Percentiles rank a stretch among this genome's conserved stretches.
These are phyloP conservation scores for Paecilomyces fulvus DNA, from an alignment of 2,329 filamentous ascomycete genomes.

Conservation along the genomic window DNA sequence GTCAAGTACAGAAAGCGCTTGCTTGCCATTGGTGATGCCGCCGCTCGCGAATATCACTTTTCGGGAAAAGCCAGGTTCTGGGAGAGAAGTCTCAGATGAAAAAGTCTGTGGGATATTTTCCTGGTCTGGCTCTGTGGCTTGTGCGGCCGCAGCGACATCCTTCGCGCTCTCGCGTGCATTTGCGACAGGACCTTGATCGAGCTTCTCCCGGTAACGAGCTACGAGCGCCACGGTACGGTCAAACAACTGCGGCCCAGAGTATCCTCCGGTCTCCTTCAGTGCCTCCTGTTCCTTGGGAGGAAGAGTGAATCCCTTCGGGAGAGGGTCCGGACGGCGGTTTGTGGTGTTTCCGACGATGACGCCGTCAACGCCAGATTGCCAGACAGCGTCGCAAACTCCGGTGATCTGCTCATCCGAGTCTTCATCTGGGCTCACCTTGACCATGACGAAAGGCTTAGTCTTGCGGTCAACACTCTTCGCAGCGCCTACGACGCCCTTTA, in stretches of 20 bases:
- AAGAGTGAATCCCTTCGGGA: slow-evolving; percentile 59
- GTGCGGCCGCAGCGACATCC: slow-evolving; percentile 5
- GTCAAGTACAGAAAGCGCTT: slow-evolving; percentile 73
- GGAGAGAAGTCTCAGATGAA: slow-evolving; percentile 8
- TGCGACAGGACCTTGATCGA: slow-evolving; percentile 45
- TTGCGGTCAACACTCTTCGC: slow-evolving; percentile 61
- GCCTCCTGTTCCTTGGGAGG: slow-evolving; percentile 57
- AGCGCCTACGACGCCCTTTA: slow-evolving; percentile 74
- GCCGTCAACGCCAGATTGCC: slow-evolving; percentile 78
- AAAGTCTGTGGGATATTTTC: slow-evolving; percentile 9
- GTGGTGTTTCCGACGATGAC: slow-evolving; percentile 98
- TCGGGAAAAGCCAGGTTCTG: slow-evolving; percentile 7
- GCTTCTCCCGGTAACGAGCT: slow-evolving; percentile 62
- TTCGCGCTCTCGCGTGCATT: slow-evolving; percentile 7
- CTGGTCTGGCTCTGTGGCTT: slow-evolving; percentile 14
- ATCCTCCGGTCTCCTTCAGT: slow-evolving; percentile 73
- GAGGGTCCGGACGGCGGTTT: slow-evolving; percentile 63
- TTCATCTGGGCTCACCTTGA: slow-evolving; percentile 96
- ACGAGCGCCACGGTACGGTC: slow-evolving; percentile 71
- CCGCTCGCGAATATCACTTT: slow-evolving; percentile 93
- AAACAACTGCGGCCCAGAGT: slow-evolving; percentile 85
- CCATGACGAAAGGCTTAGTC: slow-evolving; percentile 77
- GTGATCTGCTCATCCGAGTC: slow-evolving; percentile 75
- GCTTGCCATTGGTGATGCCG: slow-evolving; percentile 79
- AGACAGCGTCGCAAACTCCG: slow-evolving; percentile 81